Conservation (phyloP, 768 basidiomycete species). For the Terana coerulea region DNA sequence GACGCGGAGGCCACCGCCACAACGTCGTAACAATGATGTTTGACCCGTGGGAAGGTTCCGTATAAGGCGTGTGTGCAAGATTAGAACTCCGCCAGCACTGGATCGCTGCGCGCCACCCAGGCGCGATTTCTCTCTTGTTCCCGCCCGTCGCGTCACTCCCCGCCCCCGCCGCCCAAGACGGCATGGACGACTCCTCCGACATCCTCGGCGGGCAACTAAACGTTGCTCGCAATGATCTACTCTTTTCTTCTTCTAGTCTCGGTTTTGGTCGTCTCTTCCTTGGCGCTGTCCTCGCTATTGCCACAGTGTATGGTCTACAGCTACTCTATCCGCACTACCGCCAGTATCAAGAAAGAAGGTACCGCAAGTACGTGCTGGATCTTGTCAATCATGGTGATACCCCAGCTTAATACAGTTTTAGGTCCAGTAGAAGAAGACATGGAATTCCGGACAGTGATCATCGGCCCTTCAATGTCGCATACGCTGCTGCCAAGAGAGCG, state of each 20-base stretch:
- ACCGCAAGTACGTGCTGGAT: slow-evolving; percentile 53
- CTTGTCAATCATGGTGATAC: slow-evolving; percentile 5
- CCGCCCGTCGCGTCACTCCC: slow-evolving; percentile 14
- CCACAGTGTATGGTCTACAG: slow-evolving; percentile 19
- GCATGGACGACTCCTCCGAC: slow-evolving; percentile 69
- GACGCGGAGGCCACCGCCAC: too few species aligned
- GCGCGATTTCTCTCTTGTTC: slow-evolving; percentile 13
- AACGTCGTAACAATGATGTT: not conserved
- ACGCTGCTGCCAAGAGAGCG: slow-evolving; percentile 60
- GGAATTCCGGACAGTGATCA: slow-evolving; percentile 83
- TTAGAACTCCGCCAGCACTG: slow-evolving; percentile 13
- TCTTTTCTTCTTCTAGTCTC: slow-evolving; percentile 25
- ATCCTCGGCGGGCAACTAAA: slow-evolving; percentile 57
- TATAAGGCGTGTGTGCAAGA: not conserved
- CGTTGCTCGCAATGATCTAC: slow-evolving; percentile 33
- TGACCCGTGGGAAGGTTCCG: slow-evolving; percentile 4
- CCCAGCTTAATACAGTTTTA: slow-evolving; percentile 25
- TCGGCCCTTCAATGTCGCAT: slow-evolving; percentile 85
- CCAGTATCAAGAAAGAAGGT: slow-evolving; percentile 58
- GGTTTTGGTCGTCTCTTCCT: slow-evolving; percentile 10
- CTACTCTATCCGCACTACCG: slow-evolving; percentile 36
- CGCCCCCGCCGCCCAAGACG: slow-evolving; percentile 14
- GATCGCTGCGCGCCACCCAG: slow-evolving; percentile 11
- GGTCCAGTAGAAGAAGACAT: slow-evolving; percentile 69
- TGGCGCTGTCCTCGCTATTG: slow-evolving; percentile 10